These are phyloP conservation scores for Coccomyxa subellipsoidea DNA, from an alignment of 163 green algal species.

Conservation along the genomic window DNA sequence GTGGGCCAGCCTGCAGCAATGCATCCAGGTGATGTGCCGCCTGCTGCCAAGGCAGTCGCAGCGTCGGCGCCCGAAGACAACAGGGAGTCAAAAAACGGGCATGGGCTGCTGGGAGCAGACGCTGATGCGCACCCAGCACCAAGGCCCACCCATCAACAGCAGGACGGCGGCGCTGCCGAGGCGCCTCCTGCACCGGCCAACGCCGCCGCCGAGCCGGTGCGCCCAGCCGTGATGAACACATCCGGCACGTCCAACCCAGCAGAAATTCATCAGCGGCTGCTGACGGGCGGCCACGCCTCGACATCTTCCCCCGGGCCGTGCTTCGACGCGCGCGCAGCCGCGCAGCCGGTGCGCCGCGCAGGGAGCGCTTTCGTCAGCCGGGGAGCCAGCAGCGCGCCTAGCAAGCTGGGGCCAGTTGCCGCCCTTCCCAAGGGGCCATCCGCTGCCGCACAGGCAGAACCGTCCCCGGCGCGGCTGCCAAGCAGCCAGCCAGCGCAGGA, in stretches of 20 bases:
- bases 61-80: not conserved
- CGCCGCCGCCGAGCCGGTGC: not conserved
- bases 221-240: not conserved
- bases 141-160: not conserved
- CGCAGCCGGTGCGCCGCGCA: not conserved
- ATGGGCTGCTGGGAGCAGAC: not conserved
- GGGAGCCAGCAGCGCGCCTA: not conserved
- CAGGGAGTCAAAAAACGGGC: not conserved
- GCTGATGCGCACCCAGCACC: not conserved
- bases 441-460: not conserved
- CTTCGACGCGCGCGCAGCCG: not conserved
- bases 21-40: too few relatives aligned
- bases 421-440: not conserved
- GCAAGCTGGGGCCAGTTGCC: not conserved
- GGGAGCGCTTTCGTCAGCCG: not conserved
- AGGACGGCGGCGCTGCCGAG: too few relatives aligned
- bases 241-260: not conserved
- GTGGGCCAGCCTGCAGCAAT: not conserved
- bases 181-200: not conserved
- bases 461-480: not conserved
- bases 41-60: too few relatives aligned
- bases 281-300: not conserved
- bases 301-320: not conserved
- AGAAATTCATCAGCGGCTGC: not conserved
- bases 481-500: not conserved